Percentiles rank a stretch among this genome's conserved stretches.
Conservation (phyloP, 2,329 filamentous ascomycete species). For the Drechslerella dactyloides region DNA sequence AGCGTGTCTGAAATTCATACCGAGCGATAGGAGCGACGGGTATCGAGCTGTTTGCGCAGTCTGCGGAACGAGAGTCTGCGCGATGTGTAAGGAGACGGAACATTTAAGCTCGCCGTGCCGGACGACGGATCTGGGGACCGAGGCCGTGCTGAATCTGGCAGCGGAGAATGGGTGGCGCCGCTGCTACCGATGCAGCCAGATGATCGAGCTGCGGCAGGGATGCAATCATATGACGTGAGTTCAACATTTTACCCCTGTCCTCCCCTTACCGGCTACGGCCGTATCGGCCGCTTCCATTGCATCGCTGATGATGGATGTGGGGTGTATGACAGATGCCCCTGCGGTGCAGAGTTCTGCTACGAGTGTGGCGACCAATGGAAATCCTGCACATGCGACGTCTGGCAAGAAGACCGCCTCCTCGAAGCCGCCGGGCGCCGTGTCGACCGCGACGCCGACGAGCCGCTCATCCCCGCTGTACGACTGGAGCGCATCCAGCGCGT, state of each 20-base stretch:
- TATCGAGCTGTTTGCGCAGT: constrained; percentile 3
- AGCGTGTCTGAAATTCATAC: constrained; percentile 31
- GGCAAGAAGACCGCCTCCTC: constrained; percentile 19
- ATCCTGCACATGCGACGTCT: constrained; percentile 11
- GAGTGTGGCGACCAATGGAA: constrained; percentile 30
- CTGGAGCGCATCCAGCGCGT: constrained; percentile 10
- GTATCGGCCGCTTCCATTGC: not conserved
- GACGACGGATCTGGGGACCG: not conserved
- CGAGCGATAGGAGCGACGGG: not conserved
- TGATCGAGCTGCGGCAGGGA: constrained; percentile 30
- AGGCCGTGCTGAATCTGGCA: constrained; percentile 2
- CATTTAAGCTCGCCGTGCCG: constrained; percentile 1
- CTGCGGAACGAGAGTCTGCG: constrained; percentile 23
- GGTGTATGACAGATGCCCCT: constrained; percentile 17
- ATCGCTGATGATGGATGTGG: too few species aligned
- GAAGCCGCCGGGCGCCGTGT: constrained; percentile 19
- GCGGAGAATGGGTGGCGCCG: constrained; percentile 32
- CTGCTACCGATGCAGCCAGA: constrained; percentile 21
- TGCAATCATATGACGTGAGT: constrained; percentile 48
- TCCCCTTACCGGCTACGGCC: too few species aligned
- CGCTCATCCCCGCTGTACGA: constrained; percentile 5
- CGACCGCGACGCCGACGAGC: constrained; percentile 16
- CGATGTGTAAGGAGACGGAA: constrained; percentile 3
- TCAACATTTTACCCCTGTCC: too few species aligned
- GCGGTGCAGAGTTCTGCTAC: constrained; percentile 44